Evolutionary conservation across 306 rosid species (phyloP), one percentile per base, ranked within the genome.

Genomic region (Erythrophleum fordii): DNA sequence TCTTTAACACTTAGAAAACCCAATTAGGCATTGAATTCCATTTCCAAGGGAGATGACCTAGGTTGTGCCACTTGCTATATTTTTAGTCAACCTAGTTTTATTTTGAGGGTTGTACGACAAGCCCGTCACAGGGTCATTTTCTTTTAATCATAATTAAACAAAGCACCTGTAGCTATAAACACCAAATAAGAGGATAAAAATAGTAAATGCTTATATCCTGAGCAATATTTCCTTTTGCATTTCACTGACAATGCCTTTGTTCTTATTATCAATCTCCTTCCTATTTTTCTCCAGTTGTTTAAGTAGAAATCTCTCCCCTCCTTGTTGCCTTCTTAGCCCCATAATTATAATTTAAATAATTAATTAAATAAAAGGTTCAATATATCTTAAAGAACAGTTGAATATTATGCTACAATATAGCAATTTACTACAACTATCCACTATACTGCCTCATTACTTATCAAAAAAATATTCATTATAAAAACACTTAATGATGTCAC

Each of bases 311-410:
- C 65, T 90, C 92, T 85, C 88, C 90, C 79, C 77, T 85, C 82
- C 79, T 88, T 80, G 92, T 87, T 65, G 90, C 91, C 82, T 86
- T 93, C 79, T 81, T 90, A 80, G 75, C 97, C 90, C 99, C 93
- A 41, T 51, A 76, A 73, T 79, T 66, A 78, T 66, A 61, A 55
- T 35, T 72, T 31, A 23, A 42, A 67, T 42, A 83, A 61, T 7
- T 69, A 52, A 58, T 52, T 58, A 34, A 77, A 73, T 28, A 28
- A 42, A 52, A 49, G 12, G 66, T 39, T 11, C 45, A 46, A 80
- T 45, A 72, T 9, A 9, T 66, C 34, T 71, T 51, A 76, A 64
- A 29, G 75, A 68, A 76, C 72, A 55, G 79, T 22, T 22, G 18
- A n/a, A 66, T 66, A 73, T 76, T 52, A 5, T 26, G 14, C 64